phyloP scores from a whole-genome alignment of 140 eudicot genomes.

The Flaveria floridana region DNA sequence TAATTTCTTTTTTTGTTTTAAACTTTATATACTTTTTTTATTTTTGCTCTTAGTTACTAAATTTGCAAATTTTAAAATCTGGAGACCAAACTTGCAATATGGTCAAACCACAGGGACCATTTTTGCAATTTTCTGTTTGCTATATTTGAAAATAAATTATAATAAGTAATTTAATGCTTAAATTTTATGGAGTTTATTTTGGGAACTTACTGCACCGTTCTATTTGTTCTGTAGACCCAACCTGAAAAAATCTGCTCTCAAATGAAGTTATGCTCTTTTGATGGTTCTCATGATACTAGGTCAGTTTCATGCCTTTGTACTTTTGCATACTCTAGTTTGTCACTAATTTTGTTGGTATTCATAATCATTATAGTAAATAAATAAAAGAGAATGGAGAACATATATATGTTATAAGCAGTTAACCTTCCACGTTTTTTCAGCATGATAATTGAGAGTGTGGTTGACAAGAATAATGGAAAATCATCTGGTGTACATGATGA shows the following conservation, averaged over 20 bases:
- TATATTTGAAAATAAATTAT: background rate
- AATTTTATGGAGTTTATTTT: background rate
- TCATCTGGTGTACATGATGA: constrained; percentile 51
- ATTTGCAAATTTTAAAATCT: too few species aligned
- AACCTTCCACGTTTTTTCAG: constrained; percentile 35
- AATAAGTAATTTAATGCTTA: background rate
- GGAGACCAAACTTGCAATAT: too few species aligned
- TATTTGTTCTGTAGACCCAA: constrained; percentile 41
- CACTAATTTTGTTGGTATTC: background rate
- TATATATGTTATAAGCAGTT: background rate
- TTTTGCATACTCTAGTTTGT: background rate
- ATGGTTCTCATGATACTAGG: constrained; percentile 69
- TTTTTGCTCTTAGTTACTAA: too few species aligned
- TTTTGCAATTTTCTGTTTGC: too few species aligned
- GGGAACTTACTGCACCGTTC: constrained; percentile 11
- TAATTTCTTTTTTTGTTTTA: too few species aligned
- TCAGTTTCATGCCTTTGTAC: constrained; percentile 34
- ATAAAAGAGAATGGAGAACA: background rate
- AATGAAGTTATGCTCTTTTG: constrained; percentile 65
- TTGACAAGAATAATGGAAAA: constrained; percentile 51
- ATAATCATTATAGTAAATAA: background rate
- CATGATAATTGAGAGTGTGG: constrained; percentile 84
- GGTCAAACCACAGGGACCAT: too few species aligned
- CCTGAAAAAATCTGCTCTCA: constrained; percentile 77
- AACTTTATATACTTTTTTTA: too few species aligned